Evolutionary conservation across 345 rosid species (phyloP).

Genomic region (Streptanthus diversifolius): DNA sequence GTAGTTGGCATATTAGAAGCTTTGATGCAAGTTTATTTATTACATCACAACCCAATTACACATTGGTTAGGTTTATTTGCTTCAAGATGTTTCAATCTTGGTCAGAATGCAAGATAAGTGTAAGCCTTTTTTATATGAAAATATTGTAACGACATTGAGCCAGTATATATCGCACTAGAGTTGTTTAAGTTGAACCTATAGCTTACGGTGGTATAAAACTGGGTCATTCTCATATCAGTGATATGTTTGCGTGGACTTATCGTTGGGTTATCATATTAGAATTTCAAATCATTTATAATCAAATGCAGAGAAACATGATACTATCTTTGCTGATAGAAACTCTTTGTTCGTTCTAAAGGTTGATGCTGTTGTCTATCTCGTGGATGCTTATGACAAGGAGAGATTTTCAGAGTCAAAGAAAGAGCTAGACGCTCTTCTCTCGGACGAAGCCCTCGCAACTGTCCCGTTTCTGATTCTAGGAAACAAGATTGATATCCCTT

Average conservation of each 20-base stretch:
- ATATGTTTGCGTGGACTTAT: too few relatives aligned
- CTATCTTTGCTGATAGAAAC: neutral
- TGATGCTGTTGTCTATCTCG: slow-evolving; percentile 73
- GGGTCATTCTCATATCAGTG: neutral
- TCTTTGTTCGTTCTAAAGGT: slow-evolving; percentile 37
- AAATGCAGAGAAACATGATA: neutral
- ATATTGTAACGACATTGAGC: too few relatives aligned
- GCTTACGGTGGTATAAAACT: neutral
- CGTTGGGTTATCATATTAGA: neutral
- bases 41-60: neutral
- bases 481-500: slow-evolving; percentile 67
- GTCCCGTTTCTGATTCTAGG: slow-evolving; percentile 66
- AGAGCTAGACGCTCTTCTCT: slow-evolving; percentile 65
- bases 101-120: neutral
- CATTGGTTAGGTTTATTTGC: too few relatives aligned
- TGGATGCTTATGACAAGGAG: slow-evolving; percentile 68
- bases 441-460: slow-evolving; percentile 53
- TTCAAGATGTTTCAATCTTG: neutral
- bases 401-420: slow-evolving; percentile 60
- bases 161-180: neutral
- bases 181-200: neutral
- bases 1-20: neutral
- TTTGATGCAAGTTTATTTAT: neutral
- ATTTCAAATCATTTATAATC: neutral
- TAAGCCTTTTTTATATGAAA: neutral